phyloP scores from a whole-genome alignment of 352 stramenopile species.

The Globisporangium middletonii region DNA sequence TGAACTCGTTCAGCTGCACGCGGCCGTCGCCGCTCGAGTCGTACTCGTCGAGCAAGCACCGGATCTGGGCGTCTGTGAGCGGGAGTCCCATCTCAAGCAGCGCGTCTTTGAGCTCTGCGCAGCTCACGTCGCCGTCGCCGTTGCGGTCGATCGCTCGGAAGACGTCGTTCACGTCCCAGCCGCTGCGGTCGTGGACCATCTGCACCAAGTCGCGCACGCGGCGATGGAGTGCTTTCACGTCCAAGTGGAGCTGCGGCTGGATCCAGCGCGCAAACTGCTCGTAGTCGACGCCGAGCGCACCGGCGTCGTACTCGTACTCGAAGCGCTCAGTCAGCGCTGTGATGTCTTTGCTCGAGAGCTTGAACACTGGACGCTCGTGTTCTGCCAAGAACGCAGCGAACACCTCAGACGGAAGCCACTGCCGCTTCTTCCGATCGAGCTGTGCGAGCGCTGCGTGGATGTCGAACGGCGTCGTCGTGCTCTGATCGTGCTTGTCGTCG shows the following conservation, averaged over 20 bases:
- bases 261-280: conserved; percentile 63
- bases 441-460: conserved; percentile 35
- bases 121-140: conserved; percentile 45
- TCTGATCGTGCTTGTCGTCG: conserved; percentile 42
- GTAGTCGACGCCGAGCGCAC: conserved; percentile 56
- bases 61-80: conserved; percentile 58
- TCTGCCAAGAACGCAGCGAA: conserved; percentile 23
- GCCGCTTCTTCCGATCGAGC: conserved; percentile 48
- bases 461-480: conserved; percentile 33
- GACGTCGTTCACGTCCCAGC: conserved; percentile 47
- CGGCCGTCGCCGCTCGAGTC: conserved; percentile 51
- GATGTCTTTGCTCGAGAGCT: conserved; percentile 28
- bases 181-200: conserved; percentile 23
- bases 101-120: conserved; percentile 44
- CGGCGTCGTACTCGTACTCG: conserved; percentile 61
- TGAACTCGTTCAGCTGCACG: conserved; percentile 59
- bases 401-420: conserved; percentile 42
- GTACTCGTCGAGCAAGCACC: conserved; percentile 58
- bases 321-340: conserved; percentile 42
- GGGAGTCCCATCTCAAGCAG: conserved; percentile 60
- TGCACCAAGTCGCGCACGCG: conserved; percentile 40
- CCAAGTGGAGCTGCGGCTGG: conserved; percentile 54
- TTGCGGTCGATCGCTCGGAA: conserved; percentile 61
- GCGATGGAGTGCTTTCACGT: conserved; percentile 48
- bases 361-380: conserved; percentile 32